Evolutionary conservation across 164 flowering plant genomes (phyloP).

Genomic region (Annona squamosa): DNA sequence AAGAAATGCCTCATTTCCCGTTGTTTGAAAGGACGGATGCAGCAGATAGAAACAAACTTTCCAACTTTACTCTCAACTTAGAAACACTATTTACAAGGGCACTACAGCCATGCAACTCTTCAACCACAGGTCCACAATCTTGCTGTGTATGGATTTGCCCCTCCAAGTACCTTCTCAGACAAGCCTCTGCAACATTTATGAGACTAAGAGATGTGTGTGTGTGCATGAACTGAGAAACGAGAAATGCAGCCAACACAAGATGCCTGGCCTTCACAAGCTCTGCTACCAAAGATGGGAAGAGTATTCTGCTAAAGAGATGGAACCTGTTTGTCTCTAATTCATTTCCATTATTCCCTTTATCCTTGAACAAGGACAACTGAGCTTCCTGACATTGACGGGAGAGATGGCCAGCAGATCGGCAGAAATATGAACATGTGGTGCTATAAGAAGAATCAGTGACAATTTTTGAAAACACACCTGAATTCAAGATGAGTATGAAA

Average conservation of each 20-base stretch:
- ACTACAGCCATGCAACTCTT: slow-evolving; percentile 15
- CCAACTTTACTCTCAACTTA: slow-evolving; percentile 36
- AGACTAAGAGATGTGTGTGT: slow-evolving; percentile 60
- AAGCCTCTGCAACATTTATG: slow-evolving; percentile 66
- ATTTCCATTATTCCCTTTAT: slow-evolving; percentile 7
- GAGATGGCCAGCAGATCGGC: slow-evolving; percentile 56
- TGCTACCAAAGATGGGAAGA: slow-evolving; percentile 65
- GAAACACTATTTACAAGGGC: slow-evolving; percentile 35
- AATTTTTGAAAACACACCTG: slow-evolving; percentile 47
- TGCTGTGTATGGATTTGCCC: slow-evolving; percentile 31
- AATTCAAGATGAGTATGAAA: slow-evolving; percentile 51
- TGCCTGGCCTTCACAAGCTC: slow-evolving; percentile 79
- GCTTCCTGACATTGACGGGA: slow-evolving; percentile 52
- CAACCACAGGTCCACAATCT: slow-evolving; percentile 14
- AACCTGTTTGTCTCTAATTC: slow-evolving; percentile 5
- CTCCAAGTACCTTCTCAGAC: slow-evolving; percentile 50
- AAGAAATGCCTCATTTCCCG: slow-evolving; percentile 23
- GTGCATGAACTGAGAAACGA: slow-evolving; percentile 73
- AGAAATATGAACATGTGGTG: slow-evolving; percentile 50
- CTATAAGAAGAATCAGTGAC: slow-evolving; percentile 37
- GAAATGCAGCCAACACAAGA: slow-evolving; percentile 66
- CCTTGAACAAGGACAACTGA: slow-evolving; percentile 21
- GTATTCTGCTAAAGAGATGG: slow-evolving; percentile 35
- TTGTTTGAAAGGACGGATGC: slow-evolving; percentile 37
- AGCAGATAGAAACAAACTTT: slow-evolving; percentile 42